These are phyloP conservation scores for Teratosphaeria pseudoeucalypti DNA, from an alignment of 2,329 filamentous ascomycete species.

Conservation along the genomic window DNA sequence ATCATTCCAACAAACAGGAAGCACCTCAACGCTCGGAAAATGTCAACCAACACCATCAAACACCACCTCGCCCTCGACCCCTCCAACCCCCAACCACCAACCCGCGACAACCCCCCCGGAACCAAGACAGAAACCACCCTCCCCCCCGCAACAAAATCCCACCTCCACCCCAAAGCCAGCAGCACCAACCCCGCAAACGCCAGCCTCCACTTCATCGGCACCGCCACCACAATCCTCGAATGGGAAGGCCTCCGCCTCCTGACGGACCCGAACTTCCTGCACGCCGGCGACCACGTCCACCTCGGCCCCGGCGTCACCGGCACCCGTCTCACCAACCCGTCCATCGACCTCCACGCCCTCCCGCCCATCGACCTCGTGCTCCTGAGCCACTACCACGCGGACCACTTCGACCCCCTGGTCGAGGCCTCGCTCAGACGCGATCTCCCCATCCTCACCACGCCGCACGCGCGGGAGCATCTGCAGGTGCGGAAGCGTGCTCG, in stretches of 20 bases:
- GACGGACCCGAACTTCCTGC: constrained; percentile 55
- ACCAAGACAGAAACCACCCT: constrained; percentile 16
- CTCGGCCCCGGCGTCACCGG: constrained; percentile 53
- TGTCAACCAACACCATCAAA: constrained; percentile 18
- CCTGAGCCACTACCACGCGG: constrained; percentile 55
- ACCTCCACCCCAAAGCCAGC: constrained; percentile 31
- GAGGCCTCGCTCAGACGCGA: constrained; percentile 41
- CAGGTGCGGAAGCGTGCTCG: constrained; percentile 29
- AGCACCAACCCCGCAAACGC: constrained; percentile 27
- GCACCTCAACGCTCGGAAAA: background rate
- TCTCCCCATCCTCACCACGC: constrained; percentile 54
- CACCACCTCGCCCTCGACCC: constrained; percentile 34
- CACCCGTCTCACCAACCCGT: constrained; percentile 47
- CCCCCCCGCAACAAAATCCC: constrained; percentile 35
- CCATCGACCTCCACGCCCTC: constrained; percentile 48
- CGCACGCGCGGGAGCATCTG: constrained; percentile 48
- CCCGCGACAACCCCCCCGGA: constrained; percentile 26
- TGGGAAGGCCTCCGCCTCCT: constrained; percentile 45
- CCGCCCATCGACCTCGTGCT: constrained; percentile 51
- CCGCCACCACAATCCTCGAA: constrained; percentile 46
- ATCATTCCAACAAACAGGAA: background rate
- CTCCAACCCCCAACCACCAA: constrained; percentile 27
- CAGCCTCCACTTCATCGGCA: constrained; percentile 46
- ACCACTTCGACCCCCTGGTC: constrained; percentile 46
- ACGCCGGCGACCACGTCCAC: constrained; percentile 56